Evolutionary conservation across 495 filamentous ascomycete species (phyloP), one percentile per base, ranked within the genome.

Genomic region (Ramalina peruviana): DNA sequence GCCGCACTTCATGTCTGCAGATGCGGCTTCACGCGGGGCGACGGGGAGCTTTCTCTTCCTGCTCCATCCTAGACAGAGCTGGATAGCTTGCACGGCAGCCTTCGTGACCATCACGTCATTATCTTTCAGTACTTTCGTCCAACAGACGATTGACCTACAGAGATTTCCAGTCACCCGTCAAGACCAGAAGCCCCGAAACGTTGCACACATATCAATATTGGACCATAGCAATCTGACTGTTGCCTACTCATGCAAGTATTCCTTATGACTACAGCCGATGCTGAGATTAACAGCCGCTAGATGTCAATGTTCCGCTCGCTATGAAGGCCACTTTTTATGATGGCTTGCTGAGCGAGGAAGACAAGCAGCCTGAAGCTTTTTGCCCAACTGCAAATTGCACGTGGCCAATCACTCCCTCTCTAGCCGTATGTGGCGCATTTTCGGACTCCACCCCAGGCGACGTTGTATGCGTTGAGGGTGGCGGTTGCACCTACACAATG

Each of bases 331-430:
- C 67, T 9, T 62, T 70, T 48, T 68, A 70, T 37, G 62, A 65
- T 36, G 64, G 66, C 11, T 54, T 62, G n/a, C 54, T 63, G 48
- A 53, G 42, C n/a, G 40, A 50, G 12, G 55, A 58, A 53, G 56
- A 49, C 30, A 47, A 58, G 33, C 52, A 23, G 11, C 36, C 58
- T 19, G 55, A 49, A 38, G 52, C 58, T 41, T 50, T 47, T 26
- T 74, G 72, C 55, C 60, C 68, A 27, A 65, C 71, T 0, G 67
- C 67, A 20, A 67, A 71, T 51, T 74, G 71, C 46, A 67, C 63
- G 11, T 74, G 64, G 48, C 54, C 59, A 0, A 50, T 53, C 17
- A 73, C 71, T 49, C 63, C 65, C 43, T 69, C 72, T 1, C 58
- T 76, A 13, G 69, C 67, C 4, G 55, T 73, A 38, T 76, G 72